A percentile compares a stretch with the other conserved stretches of the same genome.
Evolutionary conservation across 352 stramenopile species (phyloP).

Genomic region (Blastocystis sp.): DNA sequence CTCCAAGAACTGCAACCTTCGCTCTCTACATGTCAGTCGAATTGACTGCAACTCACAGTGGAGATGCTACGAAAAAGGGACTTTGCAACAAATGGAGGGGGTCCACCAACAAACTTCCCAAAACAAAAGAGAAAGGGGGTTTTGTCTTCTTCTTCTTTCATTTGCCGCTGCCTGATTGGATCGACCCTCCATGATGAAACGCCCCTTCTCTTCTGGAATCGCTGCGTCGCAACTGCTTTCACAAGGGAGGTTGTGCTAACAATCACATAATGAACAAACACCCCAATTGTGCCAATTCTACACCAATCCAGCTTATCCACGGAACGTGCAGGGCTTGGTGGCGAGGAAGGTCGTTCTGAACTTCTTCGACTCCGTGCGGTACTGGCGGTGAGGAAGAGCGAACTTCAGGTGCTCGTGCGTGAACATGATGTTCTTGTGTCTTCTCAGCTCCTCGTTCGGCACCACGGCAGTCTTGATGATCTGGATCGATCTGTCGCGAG

Average conservation of each 20-base stretch:
- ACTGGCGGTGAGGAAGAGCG: conserved; percentile 67
- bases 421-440: conserved; percentile 65
- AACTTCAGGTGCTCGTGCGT: conserved; percentile 63
- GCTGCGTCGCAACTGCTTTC: too few species aligned
- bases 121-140: conserved; percentile 23
- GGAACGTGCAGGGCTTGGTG: conserved; percentile 56
- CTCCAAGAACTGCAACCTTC: conserved; percentile 77
- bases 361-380: conserved; percentile 67
- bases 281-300: neutral
- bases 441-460: conserved; percentile 20
- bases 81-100: neutral
- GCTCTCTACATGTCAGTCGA: neutral
- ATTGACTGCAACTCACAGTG: neutral
- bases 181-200: neutral
- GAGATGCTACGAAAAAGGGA: neutral
- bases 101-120: too few species aligned
- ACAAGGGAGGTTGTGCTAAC: too few species aligned
- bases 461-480: conserved; percentile 69
- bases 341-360: conserved; percentile 63
- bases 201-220: too few species aligned
- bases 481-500: conserved; percentile 66
- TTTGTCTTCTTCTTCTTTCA: neutral
- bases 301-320: conserved; percentile 14
- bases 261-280: conserved; percentile 42
- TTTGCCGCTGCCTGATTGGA: neutral